A percentile compares a stretch with the other conserved stretches of the same genome.
Evolutionary conservation across 441 rosid species (phyloP).

Genomic region (Lepidium campestre): DNA sequence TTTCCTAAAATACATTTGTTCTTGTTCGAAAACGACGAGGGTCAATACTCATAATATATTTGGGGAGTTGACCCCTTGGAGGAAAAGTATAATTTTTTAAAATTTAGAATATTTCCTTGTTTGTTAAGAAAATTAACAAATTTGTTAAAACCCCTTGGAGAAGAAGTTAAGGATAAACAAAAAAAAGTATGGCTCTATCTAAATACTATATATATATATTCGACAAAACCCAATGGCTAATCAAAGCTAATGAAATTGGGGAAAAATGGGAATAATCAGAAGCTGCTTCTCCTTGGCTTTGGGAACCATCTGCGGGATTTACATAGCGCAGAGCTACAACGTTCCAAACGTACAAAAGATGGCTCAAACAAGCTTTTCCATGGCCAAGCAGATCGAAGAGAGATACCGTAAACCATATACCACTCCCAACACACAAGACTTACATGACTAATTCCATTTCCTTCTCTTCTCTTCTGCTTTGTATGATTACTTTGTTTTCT

Average conservation of each 20-base stretch:
- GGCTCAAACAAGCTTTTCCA: slow-evolving; percentile 11
- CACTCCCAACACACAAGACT: not conserved
- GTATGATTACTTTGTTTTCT: not conserved
- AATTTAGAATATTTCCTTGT: too few species aligned
- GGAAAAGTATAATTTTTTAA: not conserved
- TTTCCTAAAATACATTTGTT: not conserved
- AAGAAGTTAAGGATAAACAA: slow-evolving; percentile 4
- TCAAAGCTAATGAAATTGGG: too few species aligned
- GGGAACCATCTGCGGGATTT: slow-evolving; percentile 33
- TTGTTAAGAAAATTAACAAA: not conserved
- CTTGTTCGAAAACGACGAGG: not conserved
- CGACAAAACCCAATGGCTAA: not conserved
- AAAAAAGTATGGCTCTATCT: not conserved
- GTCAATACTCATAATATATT: not conserved
- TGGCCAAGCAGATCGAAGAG: slow-evolving; percentile 37
- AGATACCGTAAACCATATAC: slow-evolving; percentile 30
- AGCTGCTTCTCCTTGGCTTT: slow-evolving; percentile 28
- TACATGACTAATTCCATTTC: not conserved
- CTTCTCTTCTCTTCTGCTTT: not conserved
- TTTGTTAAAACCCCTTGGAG: slow-evolving; percentile 1
- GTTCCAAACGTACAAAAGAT: slow-evolving; percentile 35
- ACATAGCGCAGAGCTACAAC: slow-evolving; percentile 44
- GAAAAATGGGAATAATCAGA: slow-evolving; percentile 30
- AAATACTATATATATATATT: not conserved
- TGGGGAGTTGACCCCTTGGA: not conserved